Base-by-base conservation (phyloP, 768 basidiomycete species). In the Astraeus odoratus region DNA sequence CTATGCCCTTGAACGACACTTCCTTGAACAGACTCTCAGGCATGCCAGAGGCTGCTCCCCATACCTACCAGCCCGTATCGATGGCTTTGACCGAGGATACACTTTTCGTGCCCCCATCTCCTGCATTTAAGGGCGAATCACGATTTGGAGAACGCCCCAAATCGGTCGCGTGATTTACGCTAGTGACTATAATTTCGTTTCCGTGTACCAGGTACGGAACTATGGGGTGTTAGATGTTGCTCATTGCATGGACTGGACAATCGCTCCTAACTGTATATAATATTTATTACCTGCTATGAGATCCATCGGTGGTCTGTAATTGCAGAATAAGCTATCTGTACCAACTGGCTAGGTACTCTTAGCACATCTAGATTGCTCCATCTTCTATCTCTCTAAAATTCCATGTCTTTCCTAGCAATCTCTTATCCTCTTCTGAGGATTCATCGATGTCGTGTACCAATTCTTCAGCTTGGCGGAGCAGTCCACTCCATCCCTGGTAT, bases 21-120 rank as follows among this genome's bases (percentile, higher is more conserved):
- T 22, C 44, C 8, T 39, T n/a, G 9, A 5, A 34, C 68, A 51
- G 70, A 71, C 49, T 29, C 39, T 36, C 50, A 64, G 71, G 56
- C 68, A 68, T 49, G 54, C 69, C 52, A 63, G 70, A 34, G 66
- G 67, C 25, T 37, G 55, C 44, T 52, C 60, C 64, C 1, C 81
- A 81, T 51, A 58, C 65, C n/a, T 88, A 88, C 58, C 69, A 85
- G 56, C 85, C 86, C 2, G 83, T 88, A 43, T 86, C 85, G 19
- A 63, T 70, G 55, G 69, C 69, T 37, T 42, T 72, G 47, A 61
- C 71, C 10, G 70, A 72, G 35, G 67, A 72, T 40, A 80, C 78
- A 2, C 56, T 70, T 33, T 66, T 66, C 42, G 72, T 67, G 16
- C 80, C 80, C 23, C 81, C 81, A 13, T 71, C 75, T 0, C 80